These are phyloP conservation scores for Phlyctochytrium bullatum DNA, from an alignment of 192 early-diverging fungal genomes.

Conservation along the genomic window DNA sequence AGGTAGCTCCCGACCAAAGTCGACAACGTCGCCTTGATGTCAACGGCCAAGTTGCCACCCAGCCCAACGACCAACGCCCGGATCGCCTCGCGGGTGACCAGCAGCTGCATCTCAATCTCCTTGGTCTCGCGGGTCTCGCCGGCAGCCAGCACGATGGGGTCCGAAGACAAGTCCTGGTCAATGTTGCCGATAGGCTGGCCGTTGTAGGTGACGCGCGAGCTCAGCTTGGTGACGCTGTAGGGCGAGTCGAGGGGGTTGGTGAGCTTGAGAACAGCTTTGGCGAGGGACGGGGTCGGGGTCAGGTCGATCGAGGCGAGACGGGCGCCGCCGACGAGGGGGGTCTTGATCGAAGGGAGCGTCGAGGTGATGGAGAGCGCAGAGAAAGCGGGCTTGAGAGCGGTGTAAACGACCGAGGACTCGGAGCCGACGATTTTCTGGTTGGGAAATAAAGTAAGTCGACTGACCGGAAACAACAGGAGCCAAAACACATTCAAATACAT, in stretches of 20 bases:
- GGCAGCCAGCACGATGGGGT: neutral
- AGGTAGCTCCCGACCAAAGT: neutral
- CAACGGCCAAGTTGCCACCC: neutral
- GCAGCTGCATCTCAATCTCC: neutral
- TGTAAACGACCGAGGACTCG: conserved; percentile 12
- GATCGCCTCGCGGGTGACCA: neutral
- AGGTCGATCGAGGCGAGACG: neutral
- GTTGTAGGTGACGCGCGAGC: neutral
- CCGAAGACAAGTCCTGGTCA: neutral
- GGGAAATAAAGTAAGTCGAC: neutral
- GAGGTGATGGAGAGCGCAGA: conserved; percentile 11
- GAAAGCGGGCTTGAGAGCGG: conserved; percentile 12
- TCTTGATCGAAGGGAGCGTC: neutral
- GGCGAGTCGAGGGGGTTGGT: conserved; percentile 17
- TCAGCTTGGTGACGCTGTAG: conserved; percentile 5
- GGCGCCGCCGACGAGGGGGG: neutral
- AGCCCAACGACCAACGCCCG: neutral
- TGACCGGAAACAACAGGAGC: neutral
- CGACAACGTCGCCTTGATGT: neutral
- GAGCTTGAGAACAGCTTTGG: neutral
- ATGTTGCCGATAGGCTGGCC: neutral
- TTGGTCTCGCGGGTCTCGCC: neutral
- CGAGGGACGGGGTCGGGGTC: neutral
- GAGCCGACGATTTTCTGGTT: conserved; percentile 5
- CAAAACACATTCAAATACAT: neutral